phyloP scores from a whole-genome alignment of 257 asterid genomes.

The Jaltomata sinuosa region DNA sequence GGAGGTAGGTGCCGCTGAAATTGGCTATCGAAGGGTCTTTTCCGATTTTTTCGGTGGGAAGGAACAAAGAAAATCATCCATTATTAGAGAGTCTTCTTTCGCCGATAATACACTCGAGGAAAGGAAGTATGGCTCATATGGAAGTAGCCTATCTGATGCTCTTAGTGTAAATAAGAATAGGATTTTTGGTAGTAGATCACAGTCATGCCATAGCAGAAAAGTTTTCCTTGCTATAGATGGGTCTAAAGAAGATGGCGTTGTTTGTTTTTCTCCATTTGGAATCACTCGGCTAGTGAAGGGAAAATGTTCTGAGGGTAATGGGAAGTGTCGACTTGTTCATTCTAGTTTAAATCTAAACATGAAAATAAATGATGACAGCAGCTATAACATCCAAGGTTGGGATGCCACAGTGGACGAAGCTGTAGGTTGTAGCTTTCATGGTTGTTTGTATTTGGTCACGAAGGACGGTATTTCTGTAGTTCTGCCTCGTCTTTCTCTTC shows the following conservation, averaged over 20 bases:
- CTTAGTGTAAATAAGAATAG: constrained; percentile 28
- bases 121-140: constrained; percentile 19
- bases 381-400: constrained; percentile 34
- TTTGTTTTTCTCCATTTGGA: constrained; percentile 85
- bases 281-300: constrained; percentile 64
- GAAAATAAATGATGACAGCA: constrained; percentile 40
- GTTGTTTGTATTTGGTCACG: constrained; percentile 70
- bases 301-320: constrained; percentile 26
- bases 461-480: constrained; percentile 72
- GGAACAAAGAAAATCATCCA: constrained; percentile 10
- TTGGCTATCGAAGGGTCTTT: constrained; percentile 62
- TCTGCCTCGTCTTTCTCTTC: constrained; percentile 68
- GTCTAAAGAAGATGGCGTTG: constrained; percentile 43
- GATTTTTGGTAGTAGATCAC: constrained; percentile 23
- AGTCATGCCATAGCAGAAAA: constrained; percentile 37
- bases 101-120: constrained; percentile 12
- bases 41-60: constrained; percentile 18
- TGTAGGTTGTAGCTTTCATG: constrained; percentile 72
- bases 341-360: constrained; percentile 45
- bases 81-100: constrained; percentile 13
- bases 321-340: constrained; percentile 48
- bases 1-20: constrained; percentile 69
- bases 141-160: constrained; percentile 22
- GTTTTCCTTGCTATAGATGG: constrained; percentile 53
- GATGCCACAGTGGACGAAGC: constrained; percentile 50